Conservation (phyloP, 1,284 basidiomycete genomes). For the Cerioporus squamosus region DNA sequence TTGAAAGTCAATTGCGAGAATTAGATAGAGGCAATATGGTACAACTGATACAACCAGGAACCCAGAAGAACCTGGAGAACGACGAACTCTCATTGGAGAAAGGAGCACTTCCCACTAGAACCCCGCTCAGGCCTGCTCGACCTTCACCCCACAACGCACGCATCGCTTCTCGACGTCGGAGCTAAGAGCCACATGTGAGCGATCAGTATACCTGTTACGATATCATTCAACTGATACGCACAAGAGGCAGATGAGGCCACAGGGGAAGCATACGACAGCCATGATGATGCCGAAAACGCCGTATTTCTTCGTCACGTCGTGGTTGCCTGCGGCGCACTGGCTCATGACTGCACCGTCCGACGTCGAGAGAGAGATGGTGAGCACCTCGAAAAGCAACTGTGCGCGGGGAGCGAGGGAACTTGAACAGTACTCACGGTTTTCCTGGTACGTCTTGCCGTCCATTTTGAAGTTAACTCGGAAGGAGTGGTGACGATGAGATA, state of each 20-base stretch:
- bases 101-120: too few species aligned
- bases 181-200: background rate
- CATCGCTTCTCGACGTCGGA: constrained; percentile 23
- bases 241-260: constrained; percentile 29
- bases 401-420: too few species aligned
- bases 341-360: constrained; percentile 2
- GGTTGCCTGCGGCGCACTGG: constrained; percentile 27
- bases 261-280: constrained; percentile 28
- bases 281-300: constrained; percentile 27
- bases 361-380: background rate
- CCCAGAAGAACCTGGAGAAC: too few species aligned
- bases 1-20: too few species aligned
- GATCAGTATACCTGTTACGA: background rate
- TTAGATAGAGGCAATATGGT: too few species aligned
- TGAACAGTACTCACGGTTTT: background rate
- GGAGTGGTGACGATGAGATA: too few species aligned
- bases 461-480: background rate
- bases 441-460: constrained; percentile 5
- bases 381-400: background rate
- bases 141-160: constrained; percentile 26
- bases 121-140: constrained; percentile 18
- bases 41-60: too few species aligned
- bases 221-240: constrained; percentile 6
- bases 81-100: too few species aligned
- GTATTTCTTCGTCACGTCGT: constrained; percentile 27